Conservation (phyloP, 1,284 basidiomycete genomes). For the Neolentinus lepideus region DNA sequence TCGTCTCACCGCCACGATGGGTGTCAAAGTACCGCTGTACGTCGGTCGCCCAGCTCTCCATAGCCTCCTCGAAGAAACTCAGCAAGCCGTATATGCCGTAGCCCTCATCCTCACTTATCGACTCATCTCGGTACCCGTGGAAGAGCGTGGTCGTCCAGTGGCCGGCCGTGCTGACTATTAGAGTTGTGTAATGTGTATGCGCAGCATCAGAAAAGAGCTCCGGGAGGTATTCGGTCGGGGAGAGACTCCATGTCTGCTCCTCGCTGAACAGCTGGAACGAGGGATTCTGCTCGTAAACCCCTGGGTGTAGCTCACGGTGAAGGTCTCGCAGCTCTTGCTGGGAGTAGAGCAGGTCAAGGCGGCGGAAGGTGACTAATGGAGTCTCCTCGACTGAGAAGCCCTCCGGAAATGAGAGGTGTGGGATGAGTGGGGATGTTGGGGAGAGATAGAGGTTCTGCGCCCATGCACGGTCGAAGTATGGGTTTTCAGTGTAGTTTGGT, state of each 20-base stretch:
- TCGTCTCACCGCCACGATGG: conserved; percentile 13
- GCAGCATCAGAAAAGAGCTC: conserved; percentile 40
- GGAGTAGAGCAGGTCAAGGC: conserved; percentile 53
- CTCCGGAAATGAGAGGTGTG: conserved; percentile 33
- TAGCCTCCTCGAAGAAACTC: conserved; percentile 45
- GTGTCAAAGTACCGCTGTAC: conserved; percentile 35
- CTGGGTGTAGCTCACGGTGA: conserved; percentile 25
- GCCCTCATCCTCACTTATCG: conserved; percentile 22
- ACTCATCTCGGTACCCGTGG: conserved; percentile 34
- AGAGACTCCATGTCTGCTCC: conserved; percentile 44
- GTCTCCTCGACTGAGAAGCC: conserved; percentile 48
- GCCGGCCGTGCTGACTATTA: conserved; percentile 55
- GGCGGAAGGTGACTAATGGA: conserved; percentile 56
- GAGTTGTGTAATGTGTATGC: conserved; percentile 36
- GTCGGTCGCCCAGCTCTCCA: conserved; percentile 42
- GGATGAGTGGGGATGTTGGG: conserved; percentile 40
- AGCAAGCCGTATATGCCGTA: conserved; percentile 46
- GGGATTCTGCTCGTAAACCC: conserved; percentile 9
- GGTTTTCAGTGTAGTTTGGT: conserved; percentile 46
- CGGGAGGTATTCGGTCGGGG: conserved; percentile 42
- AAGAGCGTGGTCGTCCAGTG: conserved; percentile 61
- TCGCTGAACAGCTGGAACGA: conserved; percentile 41
- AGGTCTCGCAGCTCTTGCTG: conserved; percentile 39
- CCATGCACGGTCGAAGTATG: conserved; percentile 54
- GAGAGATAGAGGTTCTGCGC: conserved; percentile 55